These are phyloP conservation scores for Aaosphaeria pasadenensis DNA, from an alignment of 2,329 filamentous ascomycete genomes.

Conservation along the genomic window DNA sequence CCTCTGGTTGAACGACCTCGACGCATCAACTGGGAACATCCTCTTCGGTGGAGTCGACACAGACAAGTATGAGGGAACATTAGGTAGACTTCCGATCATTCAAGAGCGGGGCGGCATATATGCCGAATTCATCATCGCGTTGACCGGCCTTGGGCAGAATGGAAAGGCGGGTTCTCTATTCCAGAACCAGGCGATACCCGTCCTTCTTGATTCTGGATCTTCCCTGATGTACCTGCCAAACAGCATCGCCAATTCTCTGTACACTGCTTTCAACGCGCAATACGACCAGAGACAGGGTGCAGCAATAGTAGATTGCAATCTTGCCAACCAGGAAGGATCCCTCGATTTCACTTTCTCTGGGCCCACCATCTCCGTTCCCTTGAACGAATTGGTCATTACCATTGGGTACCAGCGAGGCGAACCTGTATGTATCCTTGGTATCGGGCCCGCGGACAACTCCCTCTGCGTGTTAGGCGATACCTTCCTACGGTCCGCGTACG, in stretches of 20 bases:
- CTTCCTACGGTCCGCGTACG: slow-evolving; percentile 61
- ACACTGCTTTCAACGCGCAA: slow-evolving; percentile 37
- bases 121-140: slow-evolving; percentile 52
- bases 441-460: slow-evolving; percentile 49
- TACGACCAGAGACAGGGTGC: slow-evolving; percentile 41
- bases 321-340: slow-evolving; percentile 47
- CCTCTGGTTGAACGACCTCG: slow-evolving; percentile 60
- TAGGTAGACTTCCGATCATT: slow-evolving; percentile 61
- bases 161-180: slow-evolving; percentile 44
- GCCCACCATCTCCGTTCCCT: slow-evolving; percentile 52
- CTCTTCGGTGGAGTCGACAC: slow-evolving; percentile 81
- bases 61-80: slow-evolving; percentile 64
- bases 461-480: slow-evolving; percentile 58
- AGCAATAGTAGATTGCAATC: slow-evolving; percentile 54
- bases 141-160: slow-evolving; percentile 47
- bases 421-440: slow-evolving; percentile 46
- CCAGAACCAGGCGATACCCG: slow-evolving; percentile 45
- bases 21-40: slow-evolving; percentile 65
- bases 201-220: slow-evolving; percentile 73
- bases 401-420: slow-evolving; percentile 42
- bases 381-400: slow-evolving; percentile 56
- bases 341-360: slow-evolving; percentile 58
- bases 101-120: slow-evolving; percentile 44
- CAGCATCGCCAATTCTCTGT: slow-evolving; percentile 50
- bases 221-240: slow-evolving; percentile 68